These are phyloP conservation scores for Exophiala viscosa DNA, from an alignment of 2,329 filamentous ascomycete species.

Conservation along the genomic window DNA sequence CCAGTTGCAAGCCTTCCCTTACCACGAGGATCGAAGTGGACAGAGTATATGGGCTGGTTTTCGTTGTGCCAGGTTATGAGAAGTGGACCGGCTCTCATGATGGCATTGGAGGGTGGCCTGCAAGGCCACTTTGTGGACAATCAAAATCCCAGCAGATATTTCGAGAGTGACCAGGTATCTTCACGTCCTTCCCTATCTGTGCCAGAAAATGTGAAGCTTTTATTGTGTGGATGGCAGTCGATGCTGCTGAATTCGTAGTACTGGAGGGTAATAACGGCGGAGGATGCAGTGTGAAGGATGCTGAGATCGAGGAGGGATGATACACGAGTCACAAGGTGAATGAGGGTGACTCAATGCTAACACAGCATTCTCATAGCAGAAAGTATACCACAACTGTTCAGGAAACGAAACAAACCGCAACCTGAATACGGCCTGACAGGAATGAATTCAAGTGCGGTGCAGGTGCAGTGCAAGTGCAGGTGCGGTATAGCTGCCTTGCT, in stretches of 20 bases:
- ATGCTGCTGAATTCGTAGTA: background rate
- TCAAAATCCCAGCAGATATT: slow-evolving; percentile 14
- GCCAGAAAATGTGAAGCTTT: no score
- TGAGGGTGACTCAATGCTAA: background rate
- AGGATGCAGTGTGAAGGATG: no score
- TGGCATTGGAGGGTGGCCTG: slow-evolving; percentile 20
- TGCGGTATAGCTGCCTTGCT: background rate
- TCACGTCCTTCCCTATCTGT: no score
- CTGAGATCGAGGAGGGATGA: background rate
- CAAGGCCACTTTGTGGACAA: slow-evolving; percentile 10
- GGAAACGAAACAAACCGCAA: background rate
- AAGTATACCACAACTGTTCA: no score
- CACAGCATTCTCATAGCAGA: background rate
- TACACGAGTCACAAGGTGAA: background rate
- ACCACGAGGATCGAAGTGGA: slow-evolving; percentile 89
- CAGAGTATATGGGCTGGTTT: slow-evolving; percentile 93
- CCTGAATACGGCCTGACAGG: background rate
- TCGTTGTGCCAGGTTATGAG: slow-evolving; percentile 99
- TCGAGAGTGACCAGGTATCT: no score
- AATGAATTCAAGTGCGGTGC: background rate
- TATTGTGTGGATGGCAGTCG: no score
- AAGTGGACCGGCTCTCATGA: slow-evolving; percentile 93
- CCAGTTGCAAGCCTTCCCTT: slow-evolving; percentile 90
- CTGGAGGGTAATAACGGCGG: background rate
- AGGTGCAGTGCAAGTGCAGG: background rate